A percentile compares a stretch with the other conserved stretches of the same genome.
Evolutionary conservation across 176 grass and related monocot genomes (phyloP).

Genomic region (Oryza punctata): DNA sequence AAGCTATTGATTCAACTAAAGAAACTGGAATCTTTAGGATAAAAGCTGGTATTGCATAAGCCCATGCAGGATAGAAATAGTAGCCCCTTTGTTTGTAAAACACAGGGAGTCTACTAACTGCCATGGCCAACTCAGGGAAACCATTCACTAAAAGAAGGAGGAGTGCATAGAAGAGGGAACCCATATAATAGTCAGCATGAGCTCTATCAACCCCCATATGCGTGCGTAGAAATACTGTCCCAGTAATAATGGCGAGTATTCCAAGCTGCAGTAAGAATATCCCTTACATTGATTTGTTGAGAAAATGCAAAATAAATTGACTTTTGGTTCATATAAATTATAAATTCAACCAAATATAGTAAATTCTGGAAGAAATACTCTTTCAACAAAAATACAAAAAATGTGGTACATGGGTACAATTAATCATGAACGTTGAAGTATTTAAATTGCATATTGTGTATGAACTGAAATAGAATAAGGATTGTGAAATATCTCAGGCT

Average conservation of each 20-base stretch:
- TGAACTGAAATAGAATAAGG: no score
- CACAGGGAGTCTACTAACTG: slow-evolving; percentile 60
- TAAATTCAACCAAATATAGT: no score
- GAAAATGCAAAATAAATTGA: no score
- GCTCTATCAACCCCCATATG: slow-evolving; percentile 55
- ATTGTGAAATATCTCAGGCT: no score
- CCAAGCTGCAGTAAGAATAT: slow-evolving; percentile 49
- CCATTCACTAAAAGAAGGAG: slow-evolving; percentile 71
- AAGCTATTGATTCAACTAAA: slow-evolving; percentile 65
- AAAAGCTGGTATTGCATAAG: slow-evolving; percentile 73
- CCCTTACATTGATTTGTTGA: background rate
- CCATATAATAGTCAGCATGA: slow-evolving; percentile 73
- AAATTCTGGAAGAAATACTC: no score
- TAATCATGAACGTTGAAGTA: no score
- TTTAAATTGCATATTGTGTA: no score
- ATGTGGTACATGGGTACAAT: no score
- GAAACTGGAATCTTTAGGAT: slow-evolving; percentile 77
- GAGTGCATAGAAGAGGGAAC: slow-evolving; percentile 72
- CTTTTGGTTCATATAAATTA: no score
- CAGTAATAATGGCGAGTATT: slow-evolving; percentile 54
- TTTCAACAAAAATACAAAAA: no score
- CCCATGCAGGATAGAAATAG: slow-evolving; percentile 85
- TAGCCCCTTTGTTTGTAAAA: slow-evolving; percentile 83
- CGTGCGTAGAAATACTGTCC: slow-evolving; percentile 68
- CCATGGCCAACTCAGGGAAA: slow-evolving; percentile 73